phyloP scores from a whole-genome alignment of 2,329 filamentous ascomycete species.

The Botryosphaeria agaves region DNA sequence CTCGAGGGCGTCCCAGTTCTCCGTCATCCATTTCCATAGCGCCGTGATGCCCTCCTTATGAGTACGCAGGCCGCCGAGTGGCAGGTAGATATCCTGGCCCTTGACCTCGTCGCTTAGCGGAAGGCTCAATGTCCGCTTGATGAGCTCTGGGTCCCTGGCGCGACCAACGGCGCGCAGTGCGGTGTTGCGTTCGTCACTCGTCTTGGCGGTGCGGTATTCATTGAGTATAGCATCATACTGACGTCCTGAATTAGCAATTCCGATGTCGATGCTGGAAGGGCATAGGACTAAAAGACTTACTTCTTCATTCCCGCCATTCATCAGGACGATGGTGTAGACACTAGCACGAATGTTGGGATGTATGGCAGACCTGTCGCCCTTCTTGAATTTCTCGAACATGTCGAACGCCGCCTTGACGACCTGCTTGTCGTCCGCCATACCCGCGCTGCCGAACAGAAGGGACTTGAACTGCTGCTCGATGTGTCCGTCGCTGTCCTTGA shows the following conservation, averaged over 20 bases:
- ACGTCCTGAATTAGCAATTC: constrained; percentile 6
- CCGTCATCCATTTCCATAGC: constrained; percentile 67
- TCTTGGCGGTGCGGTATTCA: constrained; percentile 57
- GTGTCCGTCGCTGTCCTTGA: constrained; percentile 70
- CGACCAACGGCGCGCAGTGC: constrained; percentile 71
- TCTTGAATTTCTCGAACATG: constrained; percentile 75
- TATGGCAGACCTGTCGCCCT: constrained; percentile 63
- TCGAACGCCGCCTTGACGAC: constrained; percentile 69
- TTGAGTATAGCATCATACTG: constrained; percentile 62
- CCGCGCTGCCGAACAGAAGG: constrained; percentile 72
- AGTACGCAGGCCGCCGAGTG: constrained; percentile 58
- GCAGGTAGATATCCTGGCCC: constrained; percentile 87
- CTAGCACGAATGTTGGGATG: constrained; percentile 82
- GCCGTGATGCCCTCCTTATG: constrained; percentile 65
- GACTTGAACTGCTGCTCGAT: constrained; percentile 90
- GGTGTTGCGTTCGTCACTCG: constrained; percentile 79
- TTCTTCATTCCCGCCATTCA: constrained; percentile 72
- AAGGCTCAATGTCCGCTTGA: constrained; percentile 62
- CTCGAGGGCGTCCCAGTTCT: constrained; percentile 74
- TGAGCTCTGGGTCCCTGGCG: constrained; percentile 59
- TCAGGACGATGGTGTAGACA: constrained; percentile 71
- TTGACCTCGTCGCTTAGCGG: constrained; percentile 70
- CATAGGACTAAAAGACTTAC: constrained; percentile 23
- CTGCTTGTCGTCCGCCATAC: constrained; percentile 59
- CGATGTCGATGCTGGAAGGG: not conserved